Evolutionary conservation across 305 asterid genomes (phyloP).

Genomic region (Fraxinus platypoda): DNA sequence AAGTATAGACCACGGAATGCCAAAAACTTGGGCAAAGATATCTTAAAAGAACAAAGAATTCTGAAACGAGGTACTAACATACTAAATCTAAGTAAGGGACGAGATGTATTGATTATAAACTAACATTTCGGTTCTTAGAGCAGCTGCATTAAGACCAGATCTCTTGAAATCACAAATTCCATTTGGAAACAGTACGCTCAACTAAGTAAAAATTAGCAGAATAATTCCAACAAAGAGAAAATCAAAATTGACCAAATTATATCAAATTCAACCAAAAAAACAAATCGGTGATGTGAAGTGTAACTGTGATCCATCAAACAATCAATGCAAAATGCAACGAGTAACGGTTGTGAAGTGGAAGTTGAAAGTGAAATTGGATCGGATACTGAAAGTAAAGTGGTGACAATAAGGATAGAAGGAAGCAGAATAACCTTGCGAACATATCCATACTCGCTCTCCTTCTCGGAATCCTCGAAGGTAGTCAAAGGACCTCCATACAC

Average conservation of each 20-base stretch:
- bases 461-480: conserved; percentile 67
- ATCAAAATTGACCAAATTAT: conserved; percentile 14
- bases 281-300: background rate
- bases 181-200: background rate
- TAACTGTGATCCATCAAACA: background rate
- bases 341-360: background rate
- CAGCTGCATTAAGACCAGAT: background rate
- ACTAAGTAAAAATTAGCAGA: background rate
- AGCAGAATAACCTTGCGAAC: conserved; percentile 50
- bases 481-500: conserved; percentile 58
- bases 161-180: background rate
- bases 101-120: background rate
- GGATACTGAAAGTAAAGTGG: background rate
- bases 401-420: background rate
- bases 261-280: background rate
- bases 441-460: conserved; percentile 72
- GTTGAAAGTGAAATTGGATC: background rate
- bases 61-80: background rate
- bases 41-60: background rate
- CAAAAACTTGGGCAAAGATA: background rate
- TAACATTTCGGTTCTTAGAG: background rate
- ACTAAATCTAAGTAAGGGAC: background rate
- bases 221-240: background rate
- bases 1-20: background rate
- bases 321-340: background rate